These are phyloP conservation scores for Geotrichum histeridarum DNA, from an alignment of 1,139 yeast genomes.

Conservation along the genomic window DNA sequence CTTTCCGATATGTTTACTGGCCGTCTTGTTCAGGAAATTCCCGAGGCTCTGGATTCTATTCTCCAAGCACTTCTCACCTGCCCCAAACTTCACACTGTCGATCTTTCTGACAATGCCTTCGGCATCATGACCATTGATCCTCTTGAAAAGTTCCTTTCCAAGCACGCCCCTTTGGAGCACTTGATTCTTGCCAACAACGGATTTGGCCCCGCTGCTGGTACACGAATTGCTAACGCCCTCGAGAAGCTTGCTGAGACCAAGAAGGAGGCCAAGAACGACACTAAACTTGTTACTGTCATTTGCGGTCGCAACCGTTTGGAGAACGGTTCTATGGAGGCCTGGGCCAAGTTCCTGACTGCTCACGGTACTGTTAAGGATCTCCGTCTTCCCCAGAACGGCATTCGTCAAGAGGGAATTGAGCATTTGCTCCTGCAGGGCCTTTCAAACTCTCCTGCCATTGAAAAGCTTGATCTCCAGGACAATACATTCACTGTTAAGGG, in stretches of 20 bases:
- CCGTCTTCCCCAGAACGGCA: constrained; percentile 90
- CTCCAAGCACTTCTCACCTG: constrained; percentile 69
- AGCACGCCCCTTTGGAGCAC: constrained; percentile 76
- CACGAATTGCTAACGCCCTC: constrained; percentile 83
- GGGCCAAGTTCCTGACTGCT: constrained; percentile 66
- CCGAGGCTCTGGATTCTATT: constrained; percentile 66
- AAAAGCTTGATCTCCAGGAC: constrained; percentile 83
- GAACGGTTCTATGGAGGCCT: constrained; percentile 71
- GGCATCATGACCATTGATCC: constrained; percentile 95
- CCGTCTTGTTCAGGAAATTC: constrained; percentile 90
- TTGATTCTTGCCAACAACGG: constrained; percentile 90
- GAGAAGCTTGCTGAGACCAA: constrained; percentile 67
- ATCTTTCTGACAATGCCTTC: constrained; percentile 92
- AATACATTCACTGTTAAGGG: constrained; percentile 87
- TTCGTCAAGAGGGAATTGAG: constrained; percentile 87
- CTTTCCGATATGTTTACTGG: constrained; percentile 94
- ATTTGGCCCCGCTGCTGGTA: constrained; percentile 97
- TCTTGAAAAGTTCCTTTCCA: constrained; percentile 69
- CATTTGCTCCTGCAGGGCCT: constrained; percentile 72
- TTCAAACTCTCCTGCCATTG: constrained; percentile 52
- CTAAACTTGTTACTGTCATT: constrained; percentile 60
- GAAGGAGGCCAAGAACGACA: constrained; percentile 39
- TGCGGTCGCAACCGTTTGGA: constrained; percentile 97
- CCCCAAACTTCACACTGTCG: constrained; percentile 63
- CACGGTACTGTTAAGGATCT: constrained; percentile 70